phyloP scores from a whole-genome alignment of 768 basidiomycete species.

The Auriculariales sp. region DNA sequence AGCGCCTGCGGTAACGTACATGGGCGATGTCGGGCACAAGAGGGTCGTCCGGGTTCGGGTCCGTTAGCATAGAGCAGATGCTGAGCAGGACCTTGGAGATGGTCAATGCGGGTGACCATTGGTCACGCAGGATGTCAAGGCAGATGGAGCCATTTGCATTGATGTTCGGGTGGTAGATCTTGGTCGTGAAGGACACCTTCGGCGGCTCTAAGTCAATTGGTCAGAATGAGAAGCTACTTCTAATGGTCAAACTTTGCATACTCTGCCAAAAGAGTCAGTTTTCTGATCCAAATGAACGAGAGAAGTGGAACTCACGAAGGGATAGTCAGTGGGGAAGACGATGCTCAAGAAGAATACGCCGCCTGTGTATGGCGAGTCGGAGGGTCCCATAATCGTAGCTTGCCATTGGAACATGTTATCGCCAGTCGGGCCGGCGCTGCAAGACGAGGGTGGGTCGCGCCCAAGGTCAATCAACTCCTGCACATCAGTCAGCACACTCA shows the following conservation, averaged over 20 bases:
- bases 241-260: no score
- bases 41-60: conserved; percentile 98
- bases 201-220: no score
- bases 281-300: no score
- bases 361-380: conserved; percentile 80
- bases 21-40: conserved; percentile 97
- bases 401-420: conserved; percentile 99
- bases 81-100: conserved; percentile 93
- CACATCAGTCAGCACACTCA: neutral
- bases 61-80: conserved; percentile 98
- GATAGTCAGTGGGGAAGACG: conserved; percentile 93
- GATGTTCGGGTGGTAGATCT: conserved; percentile 99
- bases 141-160: conserved; percentile 99
- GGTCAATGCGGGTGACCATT: conserved; percentile 97
- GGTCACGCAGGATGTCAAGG: conserved; percentile 94
- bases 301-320: no score
- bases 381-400: conserved; percentile 97
- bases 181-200: conserved; percentile 98
- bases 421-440: conserved; percentile 94
- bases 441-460: conserved; percentile 97
- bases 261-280: no score
- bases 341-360: conserved; percentile 98
- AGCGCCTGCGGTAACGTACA: conserved; percentile 14
- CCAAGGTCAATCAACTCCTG: conserved; percentile 99
- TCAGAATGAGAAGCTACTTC: no score